Evolutionary conservation across 2,329 filamentous ascomycete genomes (phyloP).

Genomic region (Fusarium stilboides): DNA sequence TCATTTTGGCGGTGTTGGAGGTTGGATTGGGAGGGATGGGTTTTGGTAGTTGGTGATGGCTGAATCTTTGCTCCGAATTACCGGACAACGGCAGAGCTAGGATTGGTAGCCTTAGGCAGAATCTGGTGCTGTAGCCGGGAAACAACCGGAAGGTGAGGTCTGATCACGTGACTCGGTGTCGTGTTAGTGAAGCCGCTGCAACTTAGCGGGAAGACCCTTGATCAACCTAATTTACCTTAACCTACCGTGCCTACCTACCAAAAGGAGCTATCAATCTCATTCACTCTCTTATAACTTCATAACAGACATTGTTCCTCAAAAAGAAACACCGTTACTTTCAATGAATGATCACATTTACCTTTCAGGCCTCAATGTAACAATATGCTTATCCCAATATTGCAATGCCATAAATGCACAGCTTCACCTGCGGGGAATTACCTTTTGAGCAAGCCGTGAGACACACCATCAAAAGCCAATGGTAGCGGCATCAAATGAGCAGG

Average conservation of each 20-base stretch:
- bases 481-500: slow-evolving; percentile 39
- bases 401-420: slow-evolving; percentile 18
- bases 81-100: slow-evolving; percentile 47
- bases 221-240: slow-evolving; percentile 9
- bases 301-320: not conserved
- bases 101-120: slow-evolving; percentile 53
- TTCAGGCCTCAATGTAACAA: slow-evolving; percentile 20
- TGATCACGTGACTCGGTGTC: slow-evolving; percentile 25
- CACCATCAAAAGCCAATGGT: slow-evolving; percentile 46
- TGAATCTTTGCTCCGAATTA: slow-evolving; percentile 57
- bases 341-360: slow-evolving; percentile 8
- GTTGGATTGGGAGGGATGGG: slow-evolving; percentile 48
- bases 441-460: slow-evolving; percentile 39
- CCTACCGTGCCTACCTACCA: not conserved
- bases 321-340: not conserved
- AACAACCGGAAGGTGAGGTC: slow-evolving; percentile 18
- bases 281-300: not conserved
- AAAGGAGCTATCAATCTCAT: not conserved
- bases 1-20: slow-evolving; percentile 78
- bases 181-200: not conserved
- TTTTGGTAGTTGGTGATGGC: slow-evolving; percentile 55
- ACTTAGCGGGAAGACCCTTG: slow-evolving; percentile 1
- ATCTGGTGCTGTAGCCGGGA: slow-evolving; percentile 21
- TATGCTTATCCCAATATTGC: slow-evolving; percentile 14
- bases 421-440: slow-evolving; percentile 17